Conservation (phyloP, 2,329 filamentous ascomycete genomes). For the Trichocomaceae sp. region DNA sequence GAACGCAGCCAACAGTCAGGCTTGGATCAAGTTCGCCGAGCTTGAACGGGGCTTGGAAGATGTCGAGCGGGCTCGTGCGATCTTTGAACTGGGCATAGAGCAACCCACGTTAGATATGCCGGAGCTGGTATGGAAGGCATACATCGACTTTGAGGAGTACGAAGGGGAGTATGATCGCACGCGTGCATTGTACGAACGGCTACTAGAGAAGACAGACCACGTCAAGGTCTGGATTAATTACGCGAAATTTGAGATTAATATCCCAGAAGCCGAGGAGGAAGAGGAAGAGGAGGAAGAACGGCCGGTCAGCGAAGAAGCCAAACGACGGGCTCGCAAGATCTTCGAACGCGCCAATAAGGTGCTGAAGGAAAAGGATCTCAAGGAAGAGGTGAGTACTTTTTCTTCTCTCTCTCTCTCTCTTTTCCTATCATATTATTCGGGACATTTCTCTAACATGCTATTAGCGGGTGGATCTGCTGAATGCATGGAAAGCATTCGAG, state of each 20-base stretch:
- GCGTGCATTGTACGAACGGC: constrained; percentile 75
- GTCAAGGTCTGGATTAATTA: constrained; percentile 99
- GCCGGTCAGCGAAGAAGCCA: constrained; percentile 72
- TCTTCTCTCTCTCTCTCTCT: neutral
- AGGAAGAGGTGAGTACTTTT: constrained; percentile 60
- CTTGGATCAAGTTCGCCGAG: constrained; percentile 95
- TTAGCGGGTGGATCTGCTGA: constrained; percentile 75
- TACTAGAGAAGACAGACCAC: constrained; percentile 92
- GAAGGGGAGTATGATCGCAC: constrained; percentile 84
- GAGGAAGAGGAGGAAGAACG: constrained; percentile 53
- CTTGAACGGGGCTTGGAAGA: constrained; percentile 89
- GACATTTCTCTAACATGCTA: neutral
- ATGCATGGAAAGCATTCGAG: constrained; percentile 90
- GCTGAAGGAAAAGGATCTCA: constrained; percentile 84
- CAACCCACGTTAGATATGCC: constrained; percentile 91
- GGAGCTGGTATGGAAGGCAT: constrained; percentile 93
- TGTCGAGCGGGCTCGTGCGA: constrained; percentile 75
- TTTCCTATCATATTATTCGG: neutral
- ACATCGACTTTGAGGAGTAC: constrained; percentile 97
- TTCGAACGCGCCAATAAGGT: constrained; percentile 79
- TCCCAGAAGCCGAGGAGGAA: constrained; percentile 66
- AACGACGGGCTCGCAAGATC: constrained; percentile 69
- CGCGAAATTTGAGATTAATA: constrained; percentile 95
- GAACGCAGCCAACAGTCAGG: constrained; percentile 82
- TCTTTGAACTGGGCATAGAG: constrained; percentile 82